phyloP scores from a whole-genome alignment of 2,329 filamentous ascomycete genomes.

The Calonectria montana region DNA sequence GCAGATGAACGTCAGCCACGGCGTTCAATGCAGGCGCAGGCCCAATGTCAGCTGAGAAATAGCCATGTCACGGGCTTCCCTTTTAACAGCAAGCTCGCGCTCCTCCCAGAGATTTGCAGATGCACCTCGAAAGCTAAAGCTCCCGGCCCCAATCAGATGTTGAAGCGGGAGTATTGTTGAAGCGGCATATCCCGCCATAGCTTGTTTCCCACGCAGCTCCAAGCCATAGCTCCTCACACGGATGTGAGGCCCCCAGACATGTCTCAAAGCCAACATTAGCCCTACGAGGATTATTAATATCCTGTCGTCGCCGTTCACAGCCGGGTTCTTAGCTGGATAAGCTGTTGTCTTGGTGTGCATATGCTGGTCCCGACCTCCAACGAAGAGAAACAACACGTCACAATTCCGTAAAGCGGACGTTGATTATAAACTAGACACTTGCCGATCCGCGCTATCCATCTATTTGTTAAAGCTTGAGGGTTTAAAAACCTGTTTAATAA shows the following conservation, averaged over 20 bases:
- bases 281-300: neutral
- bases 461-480: neutral
- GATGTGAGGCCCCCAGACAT: slow-evolving; percentile 1
- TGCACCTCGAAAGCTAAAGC: neutral
- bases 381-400: neutral
- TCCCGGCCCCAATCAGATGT: neutral
- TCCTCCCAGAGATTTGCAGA: neutral
- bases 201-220: neutral
- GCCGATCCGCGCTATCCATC: neutral
- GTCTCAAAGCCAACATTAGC: neutral
- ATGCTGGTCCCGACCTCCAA: neutral
- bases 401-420: neutral
- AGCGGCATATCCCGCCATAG: neutral
- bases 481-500: neutral
- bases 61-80: neutral
- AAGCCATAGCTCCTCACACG: neutral
- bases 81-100: neutral
- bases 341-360: neutral
- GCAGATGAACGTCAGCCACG: neutral
- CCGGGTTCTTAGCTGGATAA: neutral
- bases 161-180: neutral
- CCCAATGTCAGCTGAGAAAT: neutral
- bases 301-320: neutral
- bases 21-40: neutral
- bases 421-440: neutral